Conservation (phyloP, 768 basidiomycete species). For the Phaeotremella skinneri region DNA sequence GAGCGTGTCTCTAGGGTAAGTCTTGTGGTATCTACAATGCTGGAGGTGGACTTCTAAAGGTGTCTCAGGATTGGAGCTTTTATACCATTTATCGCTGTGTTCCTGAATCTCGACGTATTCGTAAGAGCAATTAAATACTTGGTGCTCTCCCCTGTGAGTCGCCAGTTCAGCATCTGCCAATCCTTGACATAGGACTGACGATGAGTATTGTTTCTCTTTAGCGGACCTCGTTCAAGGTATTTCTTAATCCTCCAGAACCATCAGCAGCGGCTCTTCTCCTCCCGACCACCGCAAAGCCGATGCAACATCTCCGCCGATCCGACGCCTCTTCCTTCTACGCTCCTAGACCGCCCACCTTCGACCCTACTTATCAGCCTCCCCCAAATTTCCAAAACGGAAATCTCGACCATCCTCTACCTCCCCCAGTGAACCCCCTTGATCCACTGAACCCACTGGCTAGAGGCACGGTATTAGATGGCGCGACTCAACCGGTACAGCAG, state of each 20-base stretch:
- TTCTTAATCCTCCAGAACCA: constrained; percentile 36
- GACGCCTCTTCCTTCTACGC: constrained; percentile 18
- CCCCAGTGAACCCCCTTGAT: neutral
- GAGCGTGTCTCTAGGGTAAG: constrained; percentile 27
- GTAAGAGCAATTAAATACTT: constrained; percentile 18
- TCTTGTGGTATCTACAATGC: neutral
- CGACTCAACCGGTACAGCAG: neutral
- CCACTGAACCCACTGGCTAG: constrained; percentile 1
- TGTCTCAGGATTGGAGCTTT: constrained; percentile 22
- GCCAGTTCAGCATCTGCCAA: neutral
- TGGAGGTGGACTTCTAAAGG: neutral
- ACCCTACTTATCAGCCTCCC: neutral
- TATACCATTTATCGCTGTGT: constrained; percentile 21
- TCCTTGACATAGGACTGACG: too few species aligned
- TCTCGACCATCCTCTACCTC: neutral
- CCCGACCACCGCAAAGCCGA: constrained; percentile 19
- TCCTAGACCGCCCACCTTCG: constrained; percentile 1
- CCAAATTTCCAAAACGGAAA: neutral
- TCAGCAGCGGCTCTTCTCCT: constrained; percentile 36
- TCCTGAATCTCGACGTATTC: constrained; percentile 26
- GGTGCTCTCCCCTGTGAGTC: constrained; percentile 14
- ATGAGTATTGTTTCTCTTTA: too few species aligned
- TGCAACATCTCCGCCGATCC: constrained; percentile 10
- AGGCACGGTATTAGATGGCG: neutral
- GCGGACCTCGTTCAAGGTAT: constrained; percentile 16